Evolutionary conservation across 1,139 yeast genomes (phyloP).

Genomic region (Protomyces lactucae-debilis): DNA sequence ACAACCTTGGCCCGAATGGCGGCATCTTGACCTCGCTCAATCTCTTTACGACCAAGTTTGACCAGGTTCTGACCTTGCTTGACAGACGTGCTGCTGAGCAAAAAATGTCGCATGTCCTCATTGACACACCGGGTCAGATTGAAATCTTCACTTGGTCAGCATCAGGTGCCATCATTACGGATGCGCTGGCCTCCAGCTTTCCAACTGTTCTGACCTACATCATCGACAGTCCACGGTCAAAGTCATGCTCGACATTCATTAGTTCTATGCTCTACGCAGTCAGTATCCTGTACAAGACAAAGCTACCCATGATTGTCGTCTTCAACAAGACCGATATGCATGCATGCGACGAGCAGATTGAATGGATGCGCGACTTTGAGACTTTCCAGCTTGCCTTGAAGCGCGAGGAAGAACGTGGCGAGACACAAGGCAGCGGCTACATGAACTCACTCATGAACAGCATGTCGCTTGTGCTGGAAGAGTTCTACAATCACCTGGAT

Average conservation of each 20-base stretch:
- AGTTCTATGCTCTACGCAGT: constrained; percentile 98
- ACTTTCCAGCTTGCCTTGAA: constrained; percentile 74
- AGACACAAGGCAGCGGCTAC: constrained; percentile 67
- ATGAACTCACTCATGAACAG: constrained; percentile 92
- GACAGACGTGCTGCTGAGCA: constrained; percentile 58
- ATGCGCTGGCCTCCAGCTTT: constrained; percentile 90
- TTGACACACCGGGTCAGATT: constrained; percentile 98
- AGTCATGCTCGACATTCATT: constrained; percentile 94
- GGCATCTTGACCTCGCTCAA: constrained; percentile 95
- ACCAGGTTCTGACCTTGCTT: constrained; percentile 81
- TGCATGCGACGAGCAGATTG: constrained; percentile 58
- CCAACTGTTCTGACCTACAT: constrained; percentile 95
- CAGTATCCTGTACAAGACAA: constrained; percentile 90
- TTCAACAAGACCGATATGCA: constrained; percentile 91
- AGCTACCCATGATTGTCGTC: constrained; percentile 93
- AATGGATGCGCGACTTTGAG: constrained; percentile 98
- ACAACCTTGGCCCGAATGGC: constrained; percentile 94
- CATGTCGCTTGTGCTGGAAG: constrained; percentile 93
- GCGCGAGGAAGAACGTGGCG: constrained; percentile 49
- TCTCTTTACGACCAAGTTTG: constrained; percentile 88
- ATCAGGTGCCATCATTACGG: constrained; percentile 92
- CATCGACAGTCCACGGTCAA: constrained; percentile 91
- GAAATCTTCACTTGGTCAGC: constrained; percentile 62
- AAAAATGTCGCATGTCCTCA: constrained; percentile 54
- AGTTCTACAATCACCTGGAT: constrained; percentile 88